Evolutionary conservation across 140 eudicot genomes (phyloP).

Genomic region (Stevia rebaudiana): DNA sequence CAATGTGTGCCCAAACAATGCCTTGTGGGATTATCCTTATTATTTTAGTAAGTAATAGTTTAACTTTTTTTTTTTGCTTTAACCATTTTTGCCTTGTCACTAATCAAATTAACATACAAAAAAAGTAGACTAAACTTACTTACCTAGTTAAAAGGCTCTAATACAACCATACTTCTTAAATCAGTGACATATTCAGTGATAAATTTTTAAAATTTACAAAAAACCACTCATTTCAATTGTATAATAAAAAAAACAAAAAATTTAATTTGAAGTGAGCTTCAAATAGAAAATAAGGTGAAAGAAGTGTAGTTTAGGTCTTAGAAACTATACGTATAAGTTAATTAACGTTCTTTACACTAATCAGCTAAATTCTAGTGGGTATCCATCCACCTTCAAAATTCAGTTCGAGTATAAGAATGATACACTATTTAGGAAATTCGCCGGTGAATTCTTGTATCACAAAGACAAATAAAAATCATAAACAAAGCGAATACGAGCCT

Average conservation of each 20-base stretch:
- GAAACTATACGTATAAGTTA: background rate
- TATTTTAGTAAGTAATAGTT: background rate
- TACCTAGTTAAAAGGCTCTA: background rate
- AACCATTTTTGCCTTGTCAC: background rate
- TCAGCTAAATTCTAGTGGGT: too few relatives aligned
- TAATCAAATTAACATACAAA: background rate
- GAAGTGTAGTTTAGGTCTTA: background rate
- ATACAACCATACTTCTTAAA: background rate
- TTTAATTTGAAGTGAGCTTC: background rate
- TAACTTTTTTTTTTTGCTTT: too few relatives aligned
- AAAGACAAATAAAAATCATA: too few relatives aligned
- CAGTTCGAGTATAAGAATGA: background rate
- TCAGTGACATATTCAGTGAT: background rate
- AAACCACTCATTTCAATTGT: too few relatives aligned
- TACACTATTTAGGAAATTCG: too few relatives aligned
- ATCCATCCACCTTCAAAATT: too few relatives aligned
- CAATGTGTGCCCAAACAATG: background rate
- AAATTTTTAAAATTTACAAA: background rate
- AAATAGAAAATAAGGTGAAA: background rate
- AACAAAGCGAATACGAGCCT: too few relatives aligned
- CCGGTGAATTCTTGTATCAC: too few relatives aligned
- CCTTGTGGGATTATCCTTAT: background rate
- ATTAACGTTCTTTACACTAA: background rate
- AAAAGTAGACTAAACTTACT: background rate
- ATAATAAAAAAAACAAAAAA: background rate